phyloP scores from a whole-genome alignment of 2,329 filamentous ascomycete genomes.

The Epichloe coenophiala region DNA sequence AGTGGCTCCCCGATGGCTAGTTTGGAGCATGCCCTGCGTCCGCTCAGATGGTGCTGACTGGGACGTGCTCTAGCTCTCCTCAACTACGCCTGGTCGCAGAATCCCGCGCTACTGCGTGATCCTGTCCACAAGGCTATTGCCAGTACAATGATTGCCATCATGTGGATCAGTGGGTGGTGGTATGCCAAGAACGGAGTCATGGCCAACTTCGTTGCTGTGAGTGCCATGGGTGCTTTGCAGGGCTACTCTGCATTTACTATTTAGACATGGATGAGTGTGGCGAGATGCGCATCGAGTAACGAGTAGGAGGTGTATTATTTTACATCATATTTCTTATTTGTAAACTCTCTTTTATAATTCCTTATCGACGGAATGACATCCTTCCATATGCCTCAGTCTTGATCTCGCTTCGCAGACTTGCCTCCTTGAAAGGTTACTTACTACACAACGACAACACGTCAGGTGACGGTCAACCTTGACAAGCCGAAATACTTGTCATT shows the following conservation, averaged over 20 bases:
- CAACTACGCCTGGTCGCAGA: slow-evolving; percentile 8
- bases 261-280: slow-evolving; percentile 8
- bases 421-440: slow-evolving; percentile 16
- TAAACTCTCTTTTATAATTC: no score
- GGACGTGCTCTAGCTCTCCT: slow-evolving; percentile 3
- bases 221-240: slow-evolving; percentile 7
- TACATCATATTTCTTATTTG: no score
- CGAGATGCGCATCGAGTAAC: slow-evolving; percentile 12
- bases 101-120: slow-evolving; percentile 7
- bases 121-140: slow-evolving; percentile 7
- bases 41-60: not conserved
- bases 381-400: no score
- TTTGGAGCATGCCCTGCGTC: not conserved
- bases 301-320: no score
- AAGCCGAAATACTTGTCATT: no score
- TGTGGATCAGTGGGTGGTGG: slow-evolving; percentile 6
- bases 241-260: slow-evolving; percentile 5
- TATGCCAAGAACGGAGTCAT: slow-evolving; percentile 6
- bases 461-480: not conserved
- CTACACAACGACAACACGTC: slow-evolving; percentile 4
- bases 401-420: slow-evolving; percentile 10
- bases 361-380: no score
- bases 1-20: no score
- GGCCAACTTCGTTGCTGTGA: slow-evolving; percentile 4
- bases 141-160: slow-evolving; percentile 6